Evolutionary conservation across 2,329 filamentous ascomycete species (phyloP), one percentile per base, ranked within the genome.

Genomic region (Epichloe gansuensis): DNA sequence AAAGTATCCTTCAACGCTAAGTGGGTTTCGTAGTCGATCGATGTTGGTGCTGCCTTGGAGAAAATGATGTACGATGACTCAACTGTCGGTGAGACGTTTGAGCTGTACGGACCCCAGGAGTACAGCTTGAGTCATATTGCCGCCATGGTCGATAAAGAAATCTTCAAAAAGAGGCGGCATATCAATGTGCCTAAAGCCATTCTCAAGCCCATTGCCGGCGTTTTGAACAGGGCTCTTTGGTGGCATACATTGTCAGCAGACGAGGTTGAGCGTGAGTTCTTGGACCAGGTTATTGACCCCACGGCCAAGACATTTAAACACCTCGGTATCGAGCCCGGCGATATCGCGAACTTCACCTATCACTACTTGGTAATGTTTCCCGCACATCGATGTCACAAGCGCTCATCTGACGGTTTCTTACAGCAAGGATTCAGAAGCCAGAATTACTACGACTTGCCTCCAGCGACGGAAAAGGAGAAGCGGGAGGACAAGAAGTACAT

Each of bases 281-380:
- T 95, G 62, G 87, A 98, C 70, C 93, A 98, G 70, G 75, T 81
- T 61, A 94, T 98, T 65, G 93, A 98, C 69, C 82, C 83, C 54
- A 82, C 77, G 37, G 93, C 93, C 59, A 97, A 96, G 80, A 97
- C 93, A 2, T 95, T 97, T 74, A 87, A 87, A 71, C 91, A 97
- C 65, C 78, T 98, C 46, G 88, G 82, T 56, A 95, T 98, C 58
- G 86, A 90, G 71, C 88, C 91, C 34, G 86, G 82, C 46, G 91
- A 97, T 58, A 80, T 97, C 63, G 83, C 80, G 68, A 84, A 87
- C 69, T 82, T 89, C 68, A 95, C 89, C 59, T 97, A 91, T 72
- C 86, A 94, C 71, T 98, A 98, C 72, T 71, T 97, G 75, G 89
- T 93, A 76, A 72, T 86, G 73, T 38, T 34, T 31, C 47, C 13